Conservation (phyloP, 805 yeast genomes). For the Candida morakotiae region DNA sequence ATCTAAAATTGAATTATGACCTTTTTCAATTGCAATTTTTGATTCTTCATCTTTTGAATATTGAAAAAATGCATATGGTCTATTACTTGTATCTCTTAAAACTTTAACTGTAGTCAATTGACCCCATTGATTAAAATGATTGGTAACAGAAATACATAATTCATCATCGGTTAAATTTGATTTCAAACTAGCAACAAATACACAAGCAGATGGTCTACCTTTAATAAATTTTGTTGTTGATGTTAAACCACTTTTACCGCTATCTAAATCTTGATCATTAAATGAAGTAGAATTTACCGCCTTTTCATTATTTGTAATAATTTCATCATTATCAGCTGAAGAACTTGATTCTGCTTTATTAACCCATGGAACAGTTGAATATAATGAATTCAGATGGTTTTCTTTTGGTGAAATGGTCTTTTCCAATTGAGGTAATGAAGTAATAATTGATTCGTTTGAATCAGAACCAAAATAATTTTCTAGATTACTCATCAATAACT, state of each 20-base stretch:
- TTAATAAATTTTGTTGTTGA: constrained; percentile 10
- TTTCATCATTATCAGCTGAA: background rate
- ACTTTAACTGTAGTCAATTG: constrained; percentile 71
- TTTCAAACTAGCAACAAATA: constrained; percentile 81
- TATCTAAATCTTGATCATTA: background rate
- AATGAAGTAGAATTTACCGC: background rate
- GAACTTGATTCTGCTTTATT: constrained; percentile 4
- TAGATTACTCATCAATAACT: background rate
- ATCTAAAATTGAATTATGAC: constrained; percentile 64
- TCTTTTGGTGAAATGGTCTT: constrained; percentile 3
- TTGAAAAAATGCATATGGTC: constrained; percentile 94
- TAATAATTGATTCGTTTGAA: constrained; percentile 5
- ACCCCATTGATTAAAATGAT: constrained; percentile 72
- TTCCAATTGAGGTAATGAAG: constrained; percentile 4
- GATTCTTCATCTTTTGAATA: constrained; percentile 71
- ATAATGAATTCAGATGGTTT: constrained; percentile 7
- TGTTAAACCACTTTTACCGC: constrained; percentile 2
- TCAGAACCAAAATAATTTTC: constrained; percentile 2
- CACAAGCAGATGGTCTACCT: constrained; percentile 81
- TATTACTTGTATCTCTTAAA: constrained; percentile 68
- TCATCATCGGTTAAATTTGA: constrained; percentile 66
- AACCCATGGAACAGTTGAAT: constrained; percentile 5
- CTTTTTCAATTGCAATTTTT: constrained; percentile 57
- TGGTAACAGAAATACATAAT: constrained; percentile 61
- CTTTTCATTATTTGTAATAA: background rate